A percentile compares a stretch with the other conserved stretches of the same genome.
phyloP scores from a whole-genome alignment of 1,284 basidiomycete species.

The Schizophyllum commune region DNA sequence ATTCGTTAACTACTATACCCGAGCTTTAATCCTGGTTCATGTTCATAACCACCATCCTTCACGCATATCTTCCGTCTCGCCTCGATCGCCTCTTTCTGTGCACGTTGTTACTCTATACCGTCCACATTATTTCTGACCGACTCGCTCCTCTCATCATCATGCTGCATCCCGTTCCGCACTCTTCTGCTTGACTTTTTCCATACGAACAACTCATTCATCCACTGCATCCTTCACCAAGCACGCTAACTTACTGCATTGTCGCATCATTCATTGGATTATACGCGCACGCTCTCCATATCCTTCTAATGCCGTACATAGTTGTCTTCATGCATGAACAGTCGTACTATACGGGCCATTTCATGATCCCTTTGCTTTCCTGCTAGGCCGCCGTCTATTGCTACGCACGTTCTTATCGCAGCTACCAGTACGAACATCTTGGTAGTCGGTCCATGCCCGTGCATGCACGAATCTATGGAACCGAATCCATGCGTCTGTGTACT shows the following conservation, averaged over 20 bases:
- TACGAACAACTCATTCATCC: constrained; percentile 6
- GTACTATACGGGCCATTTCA: neutral
- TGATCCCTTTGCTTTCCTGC: neutral
- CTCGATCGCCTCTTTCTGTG: neutral
- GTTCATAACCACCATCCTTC: neutral
- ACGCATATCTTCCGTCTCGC: neutral
- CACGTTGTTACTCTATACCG: neutral
- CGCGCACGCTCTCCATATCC: neutral
- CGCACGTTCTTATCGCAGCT: neutral
- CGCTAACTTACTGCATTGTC: constrained; percentile 1
- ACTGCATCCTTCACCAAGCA: constrained; percentile 6
- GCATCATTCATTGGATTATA: neutral
- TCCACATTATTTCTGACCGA: neutral
- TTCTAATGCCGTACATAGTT: neutral
- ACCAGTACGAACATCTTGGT: neutral
- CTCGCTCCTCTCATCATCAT: neutral
- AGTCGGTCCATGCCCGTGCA: neutral
- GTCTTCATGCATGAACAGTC: neutral
- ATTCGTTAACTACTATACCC: neutral
- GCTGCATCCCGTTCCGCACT: neutral
- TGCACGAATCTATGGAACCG: neutral
- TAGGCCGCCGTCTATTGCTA: neutral
- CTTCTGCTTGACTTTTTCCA: neutral
- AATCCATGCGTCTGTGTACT: neutral
- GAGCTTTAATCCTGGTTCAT: neutral